Conservation (phyloP, 192 early-diverging fungal species). For the Coemansia sp. region DNA sequence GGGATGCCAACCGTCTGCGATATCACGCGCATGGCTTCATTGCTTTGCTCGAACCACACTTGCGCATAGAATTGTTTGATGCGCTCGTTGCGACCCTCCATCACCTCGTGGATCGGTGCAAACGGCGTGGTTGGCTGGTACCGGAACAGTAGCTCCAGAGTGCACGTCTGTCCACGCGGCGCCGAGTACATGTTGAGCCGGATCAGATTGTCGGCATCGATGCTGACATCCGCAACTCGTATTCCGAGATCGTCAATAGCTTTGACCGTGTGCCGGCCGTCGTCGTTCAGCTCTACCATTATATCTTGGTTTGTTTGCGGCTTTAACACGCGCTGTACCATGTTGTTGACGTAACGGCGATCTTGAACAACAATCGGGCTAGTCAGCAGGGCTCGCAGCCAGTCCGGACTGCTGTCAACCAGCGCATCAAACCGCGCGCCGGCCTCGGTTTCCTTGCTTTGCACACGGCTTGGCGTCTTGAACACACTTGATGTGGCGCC, state of each 20-base stretch:
- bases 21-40: constrained; percentile 4
- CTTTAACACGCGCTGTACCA: constrained; percentile 59
- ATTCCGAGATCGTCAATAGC: constrained; percentile 1
- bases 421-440: constrained; percentile 54
- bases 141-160: constrained; percentile 74
- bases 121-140: constrained; percentile 74
- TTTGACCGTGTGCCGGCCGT: constrained; percentile 31
- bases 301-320: constrained; percentile 59
- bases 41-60: constrained; percentile 21
- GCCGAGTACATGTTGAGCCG: constrained; percentile 58
- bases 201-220: constrained; percentile 51
- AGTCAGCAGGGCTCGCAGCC: constrained; percentile 82
- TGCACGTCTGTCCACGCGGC: constrained; percentile 56
- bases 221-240: constrained; percentile 32
- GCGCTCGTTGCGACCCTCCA: constrained; percentile 63
- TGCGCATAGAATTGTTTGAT: constrained; percentile 62
- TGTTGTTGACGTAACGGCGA: constrained; percentile 63
- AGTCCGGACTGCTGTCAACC: constrained; percentile 67
- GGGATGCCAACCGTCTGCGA: not conserved
- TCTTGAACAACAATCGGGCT: constrained; percentile 75
- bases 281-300: constrained; percentile 27
- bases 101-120: constrained; percentile 72
- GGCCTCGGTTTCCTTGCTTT: not conserved
- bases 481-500: constrained; percentile 14
- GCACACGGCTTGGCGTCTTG: not conserved